Percentiles rank a stretch among this genome's conserved stretches.
Evolutionary conservation across 202 grass and related monocot genomes (phyloP).

Genomic region (Digitaria exilis): DNA sequence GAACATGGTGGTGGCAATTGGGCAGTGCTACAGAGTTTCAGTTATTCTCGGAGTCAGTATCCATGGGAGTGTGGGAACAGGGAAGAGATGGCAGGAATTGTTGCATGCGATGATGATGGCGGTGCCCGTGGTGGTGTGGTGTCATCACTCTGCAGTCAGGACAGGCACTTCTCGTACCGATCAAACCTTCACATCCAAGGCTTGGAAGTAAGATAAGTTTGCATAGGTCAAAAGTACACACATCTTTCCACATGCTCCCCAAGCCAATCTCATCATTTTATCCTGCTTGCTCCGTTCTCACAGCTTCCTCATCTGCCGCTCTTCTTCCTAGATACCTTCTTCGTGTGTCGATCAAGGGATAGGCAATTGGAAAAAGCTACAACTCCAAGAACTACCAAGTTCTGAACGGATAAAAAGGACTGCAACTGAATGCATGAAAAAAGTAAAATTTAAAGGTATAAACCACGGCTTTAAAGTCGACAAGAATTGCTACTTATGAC

Average conservation of each 20-base stretch:
- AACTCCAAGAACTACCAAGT: neutral
- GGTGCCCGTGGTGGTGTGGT: conserved; percentile 11
- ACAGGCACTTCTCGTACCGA: conserved; percentile 50
- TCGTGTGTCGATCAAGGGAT: too few species aligned
- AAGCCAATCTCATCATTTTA: conserved; percentile 21
- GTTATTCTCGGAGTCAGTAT: conserved; percentile 44
- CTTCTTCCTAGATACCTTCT: too few species aligned
- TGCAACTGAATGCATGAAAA: neutral
- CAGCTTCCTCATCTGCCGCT: neutral
- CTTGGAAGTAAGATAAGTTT: conserved; percentile 43
- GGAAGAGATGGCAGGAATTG: conserved; percentile 30
- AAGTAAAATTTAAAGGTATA: too few species aligned
- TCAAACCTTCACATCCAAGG: conserved; percentile 47
- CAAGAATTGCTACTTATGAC: too few species aligned
- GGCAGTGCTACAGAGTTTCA: conserved; percentile 8
- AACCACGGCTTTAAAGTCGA: too few species aligned
- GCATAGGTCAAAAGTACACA: conserved; percentile 38
- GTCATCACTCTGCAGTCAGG: neutral
- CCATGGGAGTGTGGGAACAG: conserved; percentile 36
- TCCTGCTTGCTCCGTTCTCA: neutral
- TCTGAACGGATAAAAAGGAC: neutral
- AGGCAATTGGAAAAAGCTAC: neutral
- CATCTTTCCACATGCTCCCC: conserved; percentile 33
- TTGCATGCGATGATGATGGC: conserved; percentile 41
- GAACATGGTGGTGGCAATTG: conserved; percentile 39